These are phyloP conservation scores for Danielozyma ontarioensis DNA, from an alignment of 805 yeast species.

Conservation along the genomic window DNA sequence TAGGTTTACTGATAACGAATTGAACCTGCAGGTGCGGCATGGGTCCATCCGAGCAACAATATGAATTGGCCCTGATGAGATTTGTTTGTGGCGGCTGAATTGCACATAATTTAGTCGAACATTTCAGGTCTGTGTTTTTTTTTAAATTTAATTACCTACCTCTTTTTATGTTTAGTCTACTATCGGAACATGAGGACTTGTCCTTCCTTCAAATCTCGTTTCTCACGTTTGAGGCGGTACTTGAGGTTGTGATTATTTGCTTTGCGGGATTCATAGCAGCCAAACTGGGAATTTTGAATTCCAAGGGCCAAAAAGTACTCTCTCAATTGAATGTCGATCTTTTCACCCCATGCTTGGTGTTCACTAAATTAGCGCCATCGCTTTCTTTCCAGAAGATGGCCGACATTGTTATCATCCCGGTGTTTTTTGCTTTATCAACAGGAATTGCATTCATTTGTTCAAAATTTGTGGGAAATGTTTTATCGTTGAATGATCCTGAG, in stretches of 20 bases:
- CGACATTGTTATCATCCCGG: slow-evolving; percentile 80
- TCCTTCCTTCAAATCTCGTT: slow-evolving; percentile 46
- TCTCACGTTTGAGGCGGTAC: slow-evolving; percentile 84
- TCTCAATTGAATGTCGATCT: slow-evolving; percentile 80
- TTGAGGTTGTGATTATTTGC: slow-evolving; percentile 85
- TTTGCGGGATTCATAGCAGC: slow-evolving; percentile 86
- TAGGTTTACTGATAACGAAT: no score
- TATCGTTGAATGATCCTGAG: slow-evolving; percentile 67
- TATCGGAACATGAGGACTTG: slow-evolving; percentile 11
- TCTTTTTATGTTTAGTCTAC: neutral
- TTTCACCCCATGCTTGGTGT: slow-evolving; percentile 93
- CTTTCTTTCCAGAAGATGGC: slow-evolving; percentile 70
- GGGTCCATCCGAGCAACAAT: no score
- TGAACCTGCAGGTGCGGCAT: no score
- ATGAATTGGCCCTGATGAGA: no score
- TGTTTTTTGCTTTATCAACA: slow-evolving; percentile 80
- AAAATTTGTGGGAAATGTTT: slow-evolving; percentile 42
- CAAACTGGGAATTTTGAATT: slow-evolving; percentile 59
- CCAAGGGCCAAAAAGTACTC: slow-evolving; percentile 71
- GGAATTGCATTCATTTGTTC: slow-evolving; percentile 68
- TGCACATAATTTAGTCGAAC: no score
- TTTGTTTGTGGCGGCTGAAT: no score
- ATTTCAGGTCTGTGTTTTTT: no score
- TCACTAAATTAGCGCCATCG: slow-evolving; percentile 66
- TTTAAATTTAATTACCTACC: no score